Evolutionary conservation across 768 basidiomycete species (phyloP).

Genomic region (Candolleomyces eurysporus): DNA sequence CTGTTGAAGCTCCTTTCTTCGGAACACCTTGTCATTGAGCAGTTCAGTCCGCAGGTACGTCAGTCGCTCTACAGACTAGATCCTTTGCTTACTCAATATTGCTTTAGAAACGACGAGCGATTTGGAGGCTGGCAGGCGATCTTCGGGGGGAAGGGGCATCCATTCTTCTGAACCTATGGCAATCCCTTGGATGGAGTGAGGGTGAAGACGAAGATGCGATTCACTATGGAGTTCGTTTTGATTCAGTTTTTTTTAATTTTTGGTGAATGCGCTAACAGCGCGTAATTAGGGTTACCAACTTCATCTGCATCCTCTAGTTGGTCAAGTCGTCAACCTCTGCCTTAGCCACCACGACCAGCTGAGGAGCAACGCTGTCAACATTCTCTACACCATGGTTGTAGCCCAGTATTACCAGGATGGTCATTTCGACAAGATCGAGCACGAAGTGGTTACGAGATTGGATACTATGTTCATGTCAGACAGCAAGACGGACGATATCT

Average conservation of each 20-base stretch:
- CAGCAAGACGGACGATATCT: conserved; percentile 87
- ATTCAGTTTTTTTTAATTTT: neutral
- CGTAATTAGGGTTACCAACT: conserved; percentile 73
- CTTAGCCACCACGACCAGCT: conserved; percentile 93
- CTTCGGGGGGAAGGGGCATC: conserved; percentile 88
- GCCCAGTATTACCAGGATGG: conserved; percentile 84
- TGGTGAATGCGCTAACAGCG: conserved; percentile 6
- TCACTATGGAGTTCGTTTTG: conserved; percentile 62
- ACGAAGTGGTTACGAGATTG: conserved; percentile 86
- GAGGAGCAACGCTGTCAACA: conserved; percentile 86
- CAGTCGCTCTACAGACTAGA: neutral
- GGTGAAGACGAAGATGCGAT: conserved; percentile 45
- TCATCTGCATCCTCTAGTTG: conserved; percentile 79
- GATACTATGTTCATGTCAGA: conserved; percentile 93
- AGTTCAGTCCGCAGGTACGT: conserved; percentile 85
- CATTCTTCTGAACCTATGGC: conserved; percentile 80
- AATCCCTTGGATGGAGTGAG: conserved; percentile 78
- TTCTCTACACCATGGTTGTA: conserved; percentile 94
- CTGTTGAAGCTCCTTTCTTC: conserved; percentile 84
- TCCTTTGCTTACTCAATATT: neutral
- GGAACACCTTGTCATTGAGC: conserved; percentile 90
- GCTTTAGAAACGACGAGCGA: conserved; percentile 83
- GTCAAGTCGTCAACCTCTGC: conserved; percentile 87
- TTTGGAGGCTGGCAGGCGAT: conserved; percentile 96
- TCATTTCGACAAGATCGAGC: conserved; percentile 87